Conservation (phyloP, 2,329 filamentous ascomycete genomes). For the Hypoxylon sp. region DNA sequence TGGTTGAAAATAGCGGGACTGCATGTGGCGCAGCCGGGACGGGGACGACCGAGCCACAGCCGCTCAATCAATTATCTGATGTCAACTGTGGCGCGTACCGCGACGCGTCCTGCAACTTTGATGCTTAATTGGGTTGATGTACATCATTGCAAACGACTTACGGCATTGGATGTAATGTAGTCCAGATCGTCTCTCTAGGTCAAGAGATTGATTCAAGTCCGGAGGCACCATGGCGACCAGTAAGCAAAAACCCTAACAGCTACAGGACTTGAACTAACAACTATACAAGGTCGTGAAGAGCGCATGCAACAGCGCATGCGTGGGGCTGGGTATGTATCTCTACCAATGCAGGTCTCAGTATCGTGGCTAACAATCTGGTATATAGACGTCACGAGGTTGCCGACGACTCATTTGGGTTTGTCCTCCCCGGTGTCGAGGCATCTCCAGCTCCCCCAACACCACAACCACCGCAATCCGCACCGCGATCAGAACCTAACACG, state of each 20-base stretch:
- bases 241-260: constrained; percentile 42
- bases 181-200: not conserved
- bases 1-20: not conserved
- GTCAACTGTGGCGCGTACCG: constrained; percentile 37
- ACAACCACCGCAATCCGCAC: constrained; percentile 46
- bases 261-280: constrained; percentile 5
- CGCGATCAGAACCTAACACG: constrained; percentile 62
- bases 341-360: not conserved
- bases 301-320: constrained; percentile 76
- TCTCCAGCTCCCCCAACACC: constrained; percentile 42
- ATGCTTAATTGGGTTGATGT: not conserved
- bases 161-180: constrained; percentile 3
- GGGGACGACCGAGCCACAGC: not conserved
- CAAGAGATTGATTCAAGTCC: not conserved
- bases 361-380: constrained; percentile 25
- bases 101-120: constrained; percentile 38
- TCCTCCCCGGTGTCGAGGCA: constrained; percentile 58
- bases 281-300: constrained; percentile 68
- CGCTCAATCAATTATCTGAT: constrained; percentile 12
- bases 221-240: constrained; percentile 54
- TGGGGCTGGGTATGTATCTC: constrained; percentile 69
- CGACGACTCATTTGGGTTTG: constrained; percentile 72
- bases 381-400: constrained; percentile 69
- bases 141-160: not conserved
- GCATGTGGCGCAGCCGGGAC: not conserved